A percentile compares a stretch with the other conserved stretches of the same genome.
Evolutionary conservation across 2,329 filamentous ascomycete species (phyloP).

Genomic region (Colletotrichum magnum): DNA sequence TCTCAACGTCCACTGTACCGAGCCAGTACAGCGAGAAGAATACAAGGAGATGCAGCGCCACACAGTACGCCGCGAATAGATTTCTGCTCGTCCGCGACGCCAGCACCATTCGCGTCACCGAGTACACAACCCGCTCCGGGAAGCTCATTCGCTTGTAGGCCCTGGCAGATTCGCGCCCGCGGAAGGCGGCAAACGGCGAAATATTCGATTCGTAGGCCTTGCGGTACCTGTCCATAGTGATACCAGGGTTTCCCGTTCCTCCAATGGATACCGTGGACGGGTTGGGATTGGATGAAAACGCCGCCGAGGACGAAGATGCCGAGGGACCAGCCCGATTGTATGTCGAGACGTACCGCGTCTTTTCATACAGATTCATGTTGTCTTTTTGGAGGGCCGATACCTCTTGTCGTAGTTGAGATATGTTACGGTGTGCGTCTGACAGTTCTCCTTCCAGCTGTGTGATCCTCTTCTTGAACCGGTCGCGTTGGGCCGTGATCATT

Average conservation of each 20-base stretch:
- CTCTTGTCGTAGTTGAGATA: slow-evolving; percentile 91
- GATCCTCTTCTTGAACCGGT: slow-evolving; percentile 98
- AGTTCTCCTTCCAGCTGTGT: slow-evolving; percentile 90
- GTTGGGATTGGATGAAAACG: slow-evolving; percentile 78
- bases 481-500: slow-evolving; percentile 98
- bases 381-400: slow-evolving; percentile 94
- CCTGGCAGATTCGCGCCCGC: slow-evolving; percentile 90
- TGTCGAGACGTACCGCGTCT: slow-evolving; percentile 94
- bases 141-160: slow-evolving; percentile 95
- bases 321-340: slow-evolving; percentile 82
- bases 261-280: slow-evolving; percentile 77
- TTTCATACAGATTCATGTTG: slow-evolving; percentile 96
- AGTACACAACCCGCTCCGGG: slow-evolving; percentile 91
- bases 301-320: slow-evolving; percentile 75
- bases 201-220: slow-evolving; percentile 96
- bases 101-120: slow-evolving; percentile 90
- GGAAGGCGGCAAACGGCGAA: slow-evolving; percentile 94
- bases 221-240: slow-evolving; percentile 86
- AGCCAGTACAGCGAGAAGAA: slow-evolving; percentile 91
- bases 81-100: slow-evolving; percentile 93
- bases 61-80: slow-evolving; percentile 91
- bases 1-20: slow-evolving; percentile 76
- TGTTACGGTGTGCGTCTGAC: slow-evolving; percentile 83
- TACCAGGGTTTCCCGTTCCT: slow-evolving; percentile 70
- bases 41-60: slow-evolving; percentile 88